phyloP scores from a whole-genome alignment of 139 green algal genomes.

The Eudorina sp. region DNA sequence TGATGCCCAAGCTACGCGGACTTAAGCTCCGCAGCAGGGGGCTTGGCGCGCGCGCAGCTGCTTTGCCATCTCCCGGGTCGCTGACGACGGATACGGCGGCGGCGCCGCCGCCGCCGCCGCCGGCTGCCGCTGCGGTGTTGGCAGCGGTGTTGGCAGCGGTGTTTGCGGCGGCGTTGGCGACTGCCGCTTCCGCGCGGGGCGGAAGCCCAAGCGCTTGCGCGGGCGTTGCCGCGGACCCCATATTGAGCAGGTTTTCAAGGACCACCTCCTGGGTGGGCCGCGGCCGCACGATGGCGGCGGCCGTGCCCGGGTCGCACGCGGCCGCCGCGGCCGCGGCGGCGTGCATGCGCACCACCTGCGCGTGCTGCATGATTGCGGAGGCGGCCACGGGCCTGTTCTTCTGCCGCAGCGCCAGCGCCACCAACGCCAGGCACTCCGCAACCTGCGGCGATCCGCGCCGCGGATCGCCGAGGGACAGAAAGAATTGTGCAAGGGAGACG shows the following conservation, averaged over 20 bases:
- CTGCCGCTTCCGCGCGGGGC: background rate
- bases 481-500: too few species aligned
- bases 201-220: too few species aligned
- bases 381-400: background rate
- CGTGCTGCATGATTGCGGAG: background rate
- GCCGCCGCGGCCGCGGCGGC: background rate
- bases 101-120: too few species aligned
- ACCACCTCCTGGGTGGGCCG: slow-evolving; percentile 9
- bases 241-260: background rate
- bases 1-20: background rate
- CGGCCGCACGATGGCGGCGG: background rate
- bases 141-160: background rate
- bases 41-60: too few species aligned
- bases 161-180: background rate
- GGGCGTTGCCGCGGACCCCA: too few species aligned
- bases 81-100: too few species aligned
- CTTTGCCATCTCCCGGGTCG: too few species aligned
- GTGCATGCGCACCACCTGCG: slow-evolving; percentile 2
- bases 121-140: background rate
- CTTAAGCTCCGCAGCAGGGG: too few species aligned
- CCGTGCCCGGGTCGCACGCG: background rate
- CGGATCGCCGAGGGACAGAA: too few species aligned
- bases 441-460: too few species aligned
- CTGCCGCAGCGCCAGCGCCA: slow-evolving; percentile 7
- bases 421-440: slow-evolving; percentile 11